These are phyloP conservation scores for Scutellaria baicalensis DNA, from an alignment of 257 asterid genomes.

Conservation along the genomic window DNA sequence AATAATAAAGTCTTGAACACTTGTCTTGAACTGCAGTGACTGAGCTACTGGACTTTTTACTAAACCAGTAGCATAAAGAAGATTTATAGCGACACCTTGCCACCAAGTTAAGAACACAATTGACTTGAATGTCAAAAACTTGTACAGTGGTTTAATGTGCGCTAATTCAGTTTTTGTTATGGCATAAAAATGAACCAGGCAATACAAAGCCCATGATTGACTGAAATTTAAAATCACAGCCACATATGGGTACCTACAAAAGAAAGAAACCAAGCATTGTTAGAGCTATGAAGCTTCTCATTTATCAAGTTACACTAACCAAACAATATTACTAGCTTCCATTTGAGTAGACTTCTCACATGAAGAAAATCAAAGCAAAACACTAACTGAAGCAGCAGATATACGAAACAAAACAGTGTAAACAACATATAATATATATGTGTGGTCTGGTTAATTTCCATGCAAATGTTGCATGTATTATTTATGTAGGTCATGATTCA, in stretches of 20 bases:
- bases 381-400: not conserved
- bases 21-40: conserved; percentile 77
- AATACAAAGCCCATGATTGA: conserved; percentile 97
- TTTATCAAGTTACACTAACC: not conserved
- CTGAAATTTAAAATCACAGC: conserved; percentile 96
- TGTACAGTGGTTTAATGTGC: conserved; percentile 86
- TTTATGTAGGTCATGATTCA: not conserved
- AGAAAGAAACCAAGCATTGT: conserved; percentile 13
- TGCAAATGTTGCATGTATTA: not conserved
- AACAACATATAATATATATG: not conserved
- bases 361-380: not conserved
- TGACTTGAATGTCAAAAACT: conserved; percentile 92
- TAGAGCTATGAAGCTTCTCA: conserved; percentile 16
- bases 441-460: not conserved
- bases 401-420: not conserved
- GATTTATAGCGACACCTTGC: conserved; percentile 98
- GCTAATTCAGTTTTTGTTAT: conserved; percentile 86
- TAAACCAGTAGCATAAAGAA: conserved; percentile 69
- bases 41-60: conserved; percentile 80
- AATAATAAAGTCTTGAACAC: conserved; percentile 89
- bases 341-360: not conserved
- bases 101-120: conserved; percentile 99
- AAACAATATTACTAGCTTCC: conserved; percentile 3
- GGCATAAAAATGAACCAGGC: conserved; percentile 87
- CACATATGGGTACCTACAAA: conserved; percentile 82